Evolutionary conservation across 306 rosid species (phyloP), one percentile per base, ranked within the genome.

Genomic region (Lablab purpureus): DNA sequence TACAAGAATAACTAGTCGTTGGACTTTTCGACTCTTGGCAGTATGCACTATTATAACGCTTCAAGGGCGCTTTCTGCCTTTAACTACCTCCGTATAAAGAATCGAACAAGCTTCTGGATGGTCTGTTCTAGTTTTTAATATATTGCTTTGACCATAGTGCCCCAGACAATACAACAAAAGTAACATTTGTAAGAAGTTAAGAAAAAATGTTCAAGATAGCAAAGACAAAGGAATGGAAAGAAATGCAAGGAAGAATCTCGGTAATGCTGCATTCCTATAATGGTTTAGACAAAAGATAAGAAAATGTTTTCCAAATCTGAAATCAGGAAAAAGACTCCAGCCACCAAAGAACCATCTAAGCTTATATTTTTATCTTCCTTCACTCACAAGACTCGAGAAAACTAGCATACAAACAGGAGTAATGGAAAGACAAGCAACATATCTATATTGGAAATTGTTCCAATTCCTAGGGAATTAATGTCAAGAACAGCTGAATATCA

Each of bases 201-300:
- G 54, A 40, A 15, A 73, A 73, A 73, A 55, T 37, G 10, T 19
- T n/a, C 10, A 52, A 19, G n/a, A 47, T 2, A 40, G 50, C 4
- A 37, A 50, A 46, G 34, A 72, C 49, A 72, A 21, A 6, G 10
- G 45, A 34, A 32, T 52, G 65, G 14, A 73, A 51, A 21, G 22
- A 73, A 73, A 54, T 34, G 47, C 60, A 17, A 54, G 11, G 36
- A 34, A 14, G 70, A 47, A 49, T 15, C 63, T 76, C 10, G 4
- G 80, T 34, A 41, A 77, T 77, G 55, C 68, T 52, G 55, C 54
- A 41, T 49, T 51, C 51, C 67, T 7, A 9, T 23, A 10, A 50
- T 49, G 37, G 47, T n/a, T 32, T 17, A 45, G 46, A 6, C 36
- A 18, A 34, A 63, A 46, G 13, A 19, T 62, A 47, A 23, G 18